phyloP scores from a whole-genome alignment of 805 yeast genomes.

The Spathaspora passalidarum region DNA sequence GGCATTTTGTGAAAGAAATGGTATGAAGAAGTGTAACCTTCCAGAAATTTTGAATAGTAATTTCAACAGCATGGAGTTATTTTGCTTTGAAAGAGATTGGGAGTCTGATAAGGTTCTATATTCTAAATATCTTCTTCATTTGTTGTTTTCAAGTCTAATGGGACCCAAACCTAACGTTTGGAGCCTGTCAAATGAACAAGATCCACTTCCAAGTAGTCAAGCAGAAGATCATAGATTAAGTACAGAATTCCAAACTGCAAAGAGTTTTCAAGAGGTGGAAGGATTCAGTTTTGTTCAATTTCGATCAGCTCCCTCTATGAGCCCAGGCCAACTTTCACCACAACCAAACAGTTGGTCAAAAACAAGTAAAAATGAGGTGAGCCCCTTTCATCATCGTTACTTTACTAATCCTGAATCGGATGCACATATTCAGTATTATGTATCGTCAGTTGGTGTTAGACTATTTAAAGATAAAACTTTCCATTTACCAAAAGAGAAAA shows the following conservation, averaged over 20 bases:
- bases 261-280: neutral
- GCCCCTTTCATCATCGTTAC: conserved; percentile 72
- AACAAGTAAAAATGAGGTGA: conserved; percentile 13
- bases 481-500: conserved; percentile 15
- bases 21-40: conserved; percentile 36
- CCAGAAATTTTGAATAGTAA: conserved; percentile 52
- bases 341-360: neutral
- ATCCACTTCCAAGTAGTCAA: conserved; percentile 3
- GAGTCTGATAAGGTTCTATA: conserved; percentile 56
- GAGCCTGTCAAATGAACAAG: conserved; percentile 55
- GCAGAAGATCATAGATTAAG: neutral
- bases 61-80: conserved; percentile 70
- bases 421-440: conserved; percentile 75
- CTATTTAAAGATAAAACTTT: conserved; percentile 45
- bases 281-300: neutral
- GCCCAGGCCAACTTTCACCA: neutral
- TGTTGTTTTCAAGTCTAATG: conserved; percentile 60
- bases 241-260: neutral
- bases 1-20: conserved; percentile 55
- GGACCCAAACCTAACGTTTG: conserved; percentile 72
- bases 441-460: conserved; percentile 62
- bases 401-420: conserved; percentile 90
- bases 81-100: conserved; percentile 63
- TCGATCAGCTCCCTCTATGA: neutral
- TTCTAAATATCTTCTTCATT: conserved; percentile 60